phyloP scores from a whole-genome alignment of 1,139 yeast genomes.

The Kurtzmaniella natalensis region DNA sequence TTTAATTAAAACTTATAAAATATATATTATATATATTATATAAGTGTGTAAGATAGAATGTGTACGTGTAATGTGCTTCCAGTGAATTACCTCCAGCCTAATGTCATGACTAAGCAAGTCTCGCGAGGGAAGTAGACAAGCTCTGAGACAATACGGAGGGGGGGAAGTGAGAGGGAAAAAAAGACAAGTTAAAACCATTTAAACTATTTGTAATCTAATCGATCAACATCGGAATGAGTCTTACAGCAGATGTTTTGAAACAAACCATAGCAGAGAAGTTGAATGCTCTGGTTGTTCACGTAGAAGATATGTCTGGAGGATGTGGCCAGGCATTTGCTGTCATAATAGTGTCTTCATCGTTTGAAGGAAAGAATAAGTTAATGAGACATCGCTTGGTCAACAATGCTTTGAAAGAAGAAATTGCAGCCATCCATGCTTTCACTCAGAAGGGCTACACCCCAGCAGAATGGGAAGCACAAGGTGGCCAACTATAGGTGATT shows the following conservation, averaged over 20 bases:
- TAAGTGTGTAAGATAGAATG: no score
- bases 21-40: no score
- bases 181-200: no score
- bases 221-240: constrained; percentile 20
- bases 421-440: constrained; percentile 86
- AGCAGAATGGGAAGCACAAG: constrained; percentile 61
- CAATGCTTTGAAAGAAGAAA: constrained; percentile 71
- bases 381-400: constrained; percentile 87
- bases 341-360: constrained; percentile 67
- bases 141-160: no score
- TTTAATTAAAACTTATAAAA: no score
- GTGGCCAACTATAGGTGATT: constrained; percentile 18
- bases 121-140: no score
- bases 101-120: no score
- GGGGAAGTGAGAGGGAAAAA: no score
- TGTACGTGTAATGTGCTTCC: no score
- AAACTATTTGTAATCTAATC: constrained; percentile 4
- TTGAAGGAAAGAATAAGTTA: constrained; percentile 78
- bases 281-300: constrained; percentile 52
- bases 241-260: constrained; percentile 45
- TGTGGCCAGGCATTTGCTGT: constrained; percentile 89
- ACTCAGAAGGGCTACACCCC: constrained; percentile 82
- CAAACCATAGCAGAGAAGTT: constrained; percentile 47
- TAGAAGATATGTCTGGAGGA: constrained; percentile 75
- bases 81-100: no score